These are phyloP conservation scores for Cryptosporidium ryanae DNA, from an alignment of 169 alveolate genomes.

Conservation along the genomic window DNA sequence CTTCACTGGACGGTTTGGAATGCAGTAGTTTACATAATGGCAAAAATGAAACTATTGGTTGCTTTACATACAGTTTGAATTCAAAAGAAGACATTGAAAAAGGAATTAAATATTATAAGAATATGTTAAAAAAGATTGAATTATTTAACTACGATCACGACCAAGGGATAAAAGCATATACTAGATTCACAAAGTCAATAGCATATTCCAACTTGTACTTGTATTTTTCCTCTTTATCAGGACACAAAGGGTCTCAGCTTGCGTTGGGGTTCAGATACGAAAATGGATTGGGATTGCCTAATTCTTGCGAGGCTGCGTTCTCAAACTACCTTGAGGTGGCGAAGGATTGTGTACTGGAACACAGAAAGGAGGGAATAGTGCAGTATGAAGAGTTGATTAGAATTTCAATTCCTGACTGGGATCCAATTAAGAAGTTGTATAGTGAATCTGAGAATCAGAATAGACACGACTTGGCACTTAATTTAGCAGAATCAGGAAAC, in stretches of 20 bases:
- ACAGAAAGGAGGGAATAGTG: constrained; percentile 15
- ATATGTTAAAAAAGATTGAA: neutral
- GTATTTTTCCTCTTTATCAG: constrained; percentile 41
- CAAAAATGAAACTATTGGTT: neutral
- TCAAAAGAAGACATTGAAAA: neutral
- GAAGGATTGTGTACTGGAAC: neutral
- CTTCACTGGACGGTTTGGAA: constrained; percentile 22
- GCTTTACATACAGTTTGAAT: constrained; percentile 4
- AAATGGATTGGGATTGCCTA: constrained; percentile 42
- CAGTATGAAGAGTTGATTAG: constrained; percentile 27
- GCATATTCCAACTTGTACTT: constrained; percentile 32
- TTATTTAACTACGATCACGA: neutral
- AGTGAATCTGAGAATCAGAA: constrained; percentile 20
- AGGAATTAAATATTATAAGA: neutral
- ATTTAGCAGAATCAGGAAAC: constrained; percentile 66
- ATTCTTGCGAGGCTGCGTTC: constrained; percentile 46
- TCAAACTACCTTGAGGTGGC: constrained; percentile 60
- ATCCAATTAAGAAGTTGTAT: constrained; percentile 32
- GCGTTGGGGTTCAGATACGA: constrained; percentile 64
- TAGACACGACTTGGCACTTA: constrained; percentile 54
- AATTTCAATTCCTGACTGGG: constrained; percentile 70
- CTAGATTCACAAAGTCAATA: neutral
- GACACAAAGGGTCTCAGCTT: constrained; percentile 54
- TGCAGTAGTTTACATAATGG: neutral
- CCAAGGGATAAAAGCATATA: neutral